A percentile compares a stretch with the other conserved stretches of the same genome.
Conservation (phyloP, 495 filamentous ascomycete genomes). For the Glarea lozoyensis region DNA sequence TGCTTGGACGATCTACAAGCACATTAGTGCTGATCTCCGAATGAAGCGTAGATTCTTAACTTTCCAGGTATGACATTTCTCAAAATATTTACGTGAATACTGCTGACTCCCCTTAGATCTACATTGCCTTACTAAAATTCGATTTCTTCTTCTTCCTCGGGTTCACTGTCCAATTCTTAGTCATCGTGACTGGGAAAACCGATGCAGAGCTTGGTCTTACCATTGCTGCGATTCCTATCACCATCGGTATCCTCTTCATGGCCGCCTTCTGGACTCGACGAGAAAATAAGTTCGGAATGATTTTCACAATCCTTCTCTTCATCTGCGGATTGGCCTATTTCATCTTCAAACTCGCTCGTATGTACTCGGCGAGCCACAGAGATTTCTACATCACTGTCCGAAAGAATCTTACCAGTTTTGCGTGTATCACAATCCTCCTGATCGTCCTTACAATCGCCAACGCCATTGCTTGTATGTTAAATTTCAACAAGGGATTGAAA, state of each 20-base stretch:
- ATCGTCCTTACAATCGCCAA: slow-evolving; percentile 86
- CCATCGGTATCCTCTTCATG: slow-evolving; percentile 73
- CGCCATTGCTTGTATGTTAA: slow-evolving; percentile 74
- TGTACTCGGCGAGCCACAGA: slow-evolving; percentile 58
- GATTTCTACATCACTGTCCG: slow-evolving; percentile 62
- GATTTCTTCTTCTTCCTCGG: slow-evolving; percentile 99
- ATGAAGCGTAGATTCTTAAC: slow-evolving; percentile 95
- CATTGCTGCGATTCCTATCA: slow-evolving; percentile 80
- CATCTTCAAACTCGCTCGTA: slow-evolving; percentile 94
- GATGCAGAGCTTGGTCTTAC: slow-evolving; percentile 78
- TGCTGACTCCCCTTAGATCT: slow-evolving; percentile 60
- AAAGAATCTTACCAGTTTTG: slow-evolving; percentile 81
- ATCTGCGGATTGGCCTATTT: slow-evolving; percentile 91
- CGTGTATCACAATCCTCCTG: slow-evolving; percentile 80
- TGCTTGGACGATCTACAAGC: slow-evolving; percentile 98
- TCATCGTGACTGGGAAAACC: slow-evolving; percentile 61
- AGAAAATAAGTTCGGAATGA: slow-evolving; percentile 74
- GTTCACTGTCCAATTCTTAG: slow-evolving; percentile 94
- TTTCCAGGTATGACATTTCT: slow-evolving; percentile 64
- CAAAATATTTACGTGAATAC: not conserved
- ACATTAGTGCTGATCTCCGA: slow-evolving; percentile 92
- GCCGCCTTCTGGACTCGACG: slow-evolving; percentile 78
- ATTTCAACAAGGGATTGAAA: slow-evolving; percentile 88
- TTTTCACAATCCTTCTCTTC: slow-evolving; percentile 71
- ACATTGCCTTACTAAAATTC: slow-evolving; percentile 95